Percentiles rank a stretch among this genome's conserved stretches.
Evolutionary conservation across 768 basidiomycete genomes (phyloP).

Genomic region (Panus rudis): DNA sequence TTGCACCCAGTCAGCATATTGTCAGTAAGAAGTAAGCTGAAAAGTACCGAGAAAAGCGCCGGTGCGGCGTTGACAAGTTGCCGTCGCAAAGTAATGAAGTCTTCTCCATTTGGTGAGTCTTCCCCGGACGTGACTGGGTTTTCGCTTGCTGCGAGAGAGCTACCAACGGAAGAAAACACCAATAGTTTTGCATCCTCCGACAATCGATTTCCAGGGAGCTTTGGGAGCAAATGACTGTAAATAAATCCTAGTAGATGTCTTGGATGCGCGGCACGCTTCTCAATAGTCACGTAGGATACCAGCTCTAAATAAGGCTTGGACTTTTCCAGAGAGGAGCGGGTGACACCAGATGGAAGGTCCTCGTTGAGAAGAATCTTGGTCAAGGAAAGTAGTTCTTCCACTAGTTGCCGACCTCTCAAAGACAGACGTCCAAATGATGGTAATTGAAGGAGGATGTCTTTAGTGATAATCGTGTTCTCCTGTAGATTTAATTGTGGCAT

Average conservation of each 20-base stretch:
- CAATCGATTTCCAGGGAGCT: constrained; percentile 41
- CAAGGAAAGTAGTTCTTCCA: constrained; percentile 33
- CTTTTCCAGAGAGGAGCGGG: constrained; percentile 27
- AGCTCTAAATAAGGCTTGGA: constrained; percentile 41
- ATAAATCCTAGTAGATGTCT: constrained; percentile 48
- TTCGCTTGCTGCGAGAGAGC: constrained; percentile 34
- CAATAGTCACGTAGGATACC: constrained; percentile 35
- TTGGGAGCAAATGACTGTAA: constrained; percentile 34
- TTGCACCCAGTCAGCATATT: constrained; percentile 13
- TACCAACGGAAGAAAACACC: constrained; percentile 41
- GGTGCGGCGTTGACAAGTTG: constrained; percentile 46
- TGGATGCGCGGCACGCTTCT: constrained; percentile 35
- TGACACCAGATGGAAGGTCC: constrained; percentile 20
- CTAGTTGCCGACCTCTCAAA: constrained; percentile 31
- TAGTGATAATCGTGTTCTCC: constrained; percentile 42
- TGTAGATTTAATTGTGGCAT: constrained; percentile 34
- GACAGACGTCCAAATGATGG: constrained; percentile 34
- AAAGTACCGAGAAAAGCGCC: constrained; percentile 40
- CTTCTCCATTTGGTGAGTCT: constrained; percentile 21
- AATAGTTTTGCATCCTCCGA: constrained; percentile 34
- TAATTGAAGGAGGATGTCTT: constrained; percentile 45
- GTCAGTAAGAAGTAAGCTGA: background rate
- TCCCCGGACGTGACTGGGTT: constrained; percentile 20
- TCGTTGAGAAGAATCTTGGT: constrained; percentile 27
- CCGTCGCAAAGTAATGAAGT: constrained; percentile 32